Evolutionary conservation across 768 basidiomycete genomes (phyloP), one percentile per base, ranked within the genome.

Genomic region (Chlorophyllum brunneum): DNA sequence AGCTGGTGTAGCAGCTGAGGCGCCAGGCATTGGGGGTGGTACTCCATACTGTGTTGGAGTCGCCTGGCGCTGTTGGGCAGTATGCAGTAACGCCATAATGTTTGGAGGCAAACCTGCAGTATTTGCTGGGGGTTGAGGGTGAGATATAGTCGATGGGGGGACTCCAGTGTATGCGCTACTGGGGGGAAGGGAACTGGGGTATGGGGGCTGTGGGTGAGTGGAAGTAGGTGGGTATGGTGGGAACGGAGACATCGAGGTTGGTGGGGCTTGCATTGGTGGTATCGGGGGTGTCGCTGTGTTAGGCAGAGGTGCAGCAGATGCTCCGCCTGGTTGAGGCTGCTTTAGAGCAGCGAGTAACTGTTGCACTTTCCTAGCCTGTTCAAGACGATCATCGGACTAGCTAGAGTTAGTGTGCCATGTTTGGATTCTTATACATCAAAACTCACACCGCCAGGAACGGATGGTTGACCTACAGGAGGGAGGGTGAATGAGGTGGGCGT

Each of bases 351-450:
- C 90, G 22, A 92, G 70, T 15, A 92, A 71, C 77, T 92, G 88
- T 63, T 93, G 92, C 7, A 94, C 90, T 66, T 81, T 87, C 50
- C 85, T 81, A 6, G 92, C 91, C 74, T 93, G 88, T 61, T 95
- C 92, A 16, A 95, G 72, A 10, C 92, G 86, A 44, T 93, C 90
- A 53, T 93, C 89, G 9, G 71, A 66, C 34, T 76, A 70, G 4
- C 6, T 15, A 34, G 11, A 43, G 20, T 33, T 18, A 37, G 29
- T 39, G 46, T 22, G 26, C 42, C 22, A 23, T 34, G 26, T 1
- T 51, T 26, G 29, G n/a, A 34, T n/a, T 20, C 20, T 18, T 42
- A 34, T 23, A 33, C 44, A 15, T 11, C 3, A 43, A 5, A 22
- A 61, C 61, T 47, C 49, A 68, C 65, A 9, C 52, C 59, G 34